These are phyloP conservation scores for Micromonas pusilla DNA, from an alignment of 139 green algal species.

Conservation along the genomic window DNA sequence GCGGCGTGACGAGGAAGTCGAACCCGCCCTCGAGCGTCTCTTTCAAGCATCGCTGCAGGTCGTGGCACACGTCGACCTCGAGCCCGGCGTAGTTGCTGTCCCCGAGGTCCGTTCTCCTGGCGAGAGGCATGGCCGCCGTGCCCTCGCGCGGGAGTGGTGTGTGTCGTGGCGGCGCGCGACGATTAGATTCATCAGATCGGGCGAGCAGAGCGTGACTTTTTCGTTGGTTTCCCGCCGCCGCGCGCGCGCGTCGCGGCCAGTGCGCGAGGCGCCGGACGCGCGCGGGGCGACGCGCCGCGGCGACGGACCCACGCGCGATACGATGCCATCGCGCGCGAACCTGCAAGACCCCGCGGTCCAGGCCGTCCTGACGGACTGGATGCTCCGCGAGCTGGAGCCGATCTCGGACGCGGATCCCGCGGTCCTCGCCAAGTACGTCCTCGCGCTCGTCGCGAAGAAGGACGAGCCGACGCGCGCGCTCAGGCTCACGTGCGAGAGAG, in stretches of 20 bases:
- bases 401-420: not conserved
- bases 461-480: not conserved
- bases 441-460: not conserved
- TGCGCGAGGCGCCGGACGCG: too few species aligned
- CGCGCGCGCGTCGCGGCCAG: too few species aligned
- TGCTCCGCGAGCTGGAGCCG: not conserved
- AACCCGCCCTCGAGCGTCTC: constrained; percentile 64
- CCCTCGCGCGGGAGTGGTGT: not conserved
- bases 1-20: constrained; percentile 78
- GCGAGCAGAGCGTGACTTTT: too few species aligned
- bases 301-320: too few species aligned
- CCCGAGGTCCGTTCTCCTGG: constrained; percentile 69
- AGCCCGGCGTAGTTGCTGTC: constrained; percentile 79
- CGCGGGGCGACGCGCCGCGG: too few species aligned
- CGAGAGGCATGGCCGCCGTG: constrained; percentile 73
- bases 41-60: constrained; percentile 57
- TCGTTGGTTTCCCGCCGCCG: too few species aligned
- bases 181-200: too few species aligned
- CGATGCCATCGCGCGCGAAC: too few species aligned
- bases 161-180: too few species aligned
- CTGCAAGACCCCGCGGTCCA: too few species aligned
- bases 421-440: not conserved
- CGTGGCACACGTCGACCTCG: constrained; percentile 48
- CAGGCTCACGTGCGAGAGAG: not conserved
- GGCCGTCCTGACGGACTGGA: not conserved